Evolutionary conservation across 768 basidiomycete genomes (phyloP), one percentile per base, ranked within the genome.

Genomic region (Lactarius sp.): DNA sequence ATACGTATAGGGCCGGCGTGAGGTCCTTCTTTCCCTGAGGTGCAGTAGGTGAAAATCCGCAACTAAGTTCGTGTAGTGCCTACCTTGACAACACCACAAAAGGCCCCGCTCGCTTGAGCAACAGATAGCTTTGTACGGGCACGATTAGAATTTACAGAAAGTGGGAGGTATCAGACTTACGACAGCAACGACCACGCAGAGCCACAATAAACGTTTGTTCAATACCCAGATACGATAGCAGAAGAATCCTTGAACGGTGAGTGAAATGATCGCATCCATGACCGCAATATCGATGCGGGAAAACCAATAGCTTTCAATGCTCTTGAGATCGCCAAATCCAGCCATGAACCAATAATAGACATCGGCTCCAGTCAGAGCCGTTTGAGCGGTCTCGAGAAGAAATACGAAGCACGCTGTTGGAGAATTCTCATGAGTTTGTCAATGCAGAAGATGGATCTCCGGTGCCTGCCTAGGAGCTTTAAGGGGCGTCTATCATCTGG

Each of bases 321-420:
- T 31, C 2, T 60, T 22, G 1, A 60, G 2, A 37, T 60, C 36
- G 36, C 62, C 62, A n/a, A 64, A 64, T 16, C 62, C 62, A 8
- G 1, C 58, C 10, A 58, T 58, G 51, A 64, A 64, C 62, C 63
- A 64, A 47, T 64, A 61, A n/a, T 61, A 64, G 52, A 61, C 16
- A 16, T 64, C 63, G 6, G 44, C 58, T 2, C 59, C 63, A 16
- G 52, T 64, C 9, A 64, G 54, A 14, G 59, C 59, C 2, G 63
- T 64, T 42, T 64, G 63, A 7, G 5, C 52, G 13, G 59, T 51
- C 39, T 64, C 59, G 12, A 56, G 6, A 33, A 64, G 49, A 20
- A 58, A 58, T 18, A 55, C 37, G 18, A 39, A 60, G 31, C 52
- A 58, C 7, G 41, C 62, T 64, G 33, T 39, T 46, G 37, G 42